Evolutionary conservation across 495 filamentous ascomycete genomes (phyloP).

Genomic region (Hypoxylon intermedium): DNA sequence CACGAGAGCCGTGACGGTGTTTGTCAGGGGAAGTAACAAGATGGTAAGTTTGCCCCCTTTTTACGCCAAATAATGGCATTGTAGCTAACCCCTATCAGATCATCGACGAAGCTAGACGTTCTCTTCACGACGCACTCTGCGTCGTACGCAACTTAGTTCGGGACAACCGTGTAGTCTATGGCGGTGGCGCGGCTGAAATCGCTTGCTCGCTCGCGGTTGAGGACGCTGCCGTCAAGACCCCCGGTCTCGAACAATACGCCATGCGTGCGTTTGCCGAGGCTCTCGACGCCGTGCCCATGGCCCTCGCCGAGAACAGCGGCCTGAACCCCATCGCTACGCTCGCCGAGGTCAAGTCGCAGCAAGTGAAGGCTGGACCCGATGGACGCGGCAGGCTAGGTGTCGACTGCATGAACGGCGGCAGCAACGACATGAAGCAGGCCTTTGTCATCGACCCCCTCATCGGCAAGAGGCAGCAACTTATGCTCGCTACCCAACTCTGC

Average conservation of each 20-base stretch:
- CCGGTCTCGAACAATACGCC: constrained; percentile 95
- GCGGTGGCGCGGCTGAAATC: constrained; percentile 96
- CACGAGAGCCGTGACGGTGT: constrained; percentile 92
- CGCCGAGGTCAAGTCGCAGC: constrained; percentile 91
- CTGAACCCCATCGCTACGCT: constrained; percentile 94
- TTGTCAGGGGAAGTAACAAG: constrained; percentile 98
- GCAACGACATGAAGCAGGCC: constrained; percentile 94
- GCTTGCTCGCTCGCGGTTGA: constrained; percentile 96
- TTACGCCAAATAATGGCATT: neutral
- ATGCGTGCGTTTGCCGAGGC: constrained; percentile 98
- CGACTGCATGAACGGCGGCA: constrained; percentile 95
- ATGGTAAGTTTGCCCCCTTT: constrained; percentile 68
- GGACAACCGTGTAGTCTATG: constrained; percentile 98
- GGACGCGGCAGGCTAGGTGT: constrained; percentile 75
- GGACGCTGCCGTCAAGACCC: constrained; percentile 92
- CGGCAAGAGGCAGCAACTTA: constrained; percentile 93
- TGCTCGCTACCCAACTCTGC: constrained; percentile 95
- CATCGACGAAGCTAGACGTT: constrained; percentile 98
- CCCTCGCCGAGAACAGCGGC: constrained; percentile 95
- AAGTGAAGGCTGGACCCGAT: constrained; percentile 87
- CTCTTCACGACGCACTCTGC: constrained; percentile 95
- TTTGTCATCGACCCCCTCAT: constrained; percentile 99
- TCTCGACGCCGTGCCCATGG: constrained; percentile 93
- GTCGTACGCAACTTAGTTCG: constrained; percentile 95
- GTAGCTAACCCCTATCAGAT: constrained; percentile 65